Base-by-base conservation (phyloP, 2,329 filamentous ascomycete species). In the Paracamarosporium sp. region DNA sequence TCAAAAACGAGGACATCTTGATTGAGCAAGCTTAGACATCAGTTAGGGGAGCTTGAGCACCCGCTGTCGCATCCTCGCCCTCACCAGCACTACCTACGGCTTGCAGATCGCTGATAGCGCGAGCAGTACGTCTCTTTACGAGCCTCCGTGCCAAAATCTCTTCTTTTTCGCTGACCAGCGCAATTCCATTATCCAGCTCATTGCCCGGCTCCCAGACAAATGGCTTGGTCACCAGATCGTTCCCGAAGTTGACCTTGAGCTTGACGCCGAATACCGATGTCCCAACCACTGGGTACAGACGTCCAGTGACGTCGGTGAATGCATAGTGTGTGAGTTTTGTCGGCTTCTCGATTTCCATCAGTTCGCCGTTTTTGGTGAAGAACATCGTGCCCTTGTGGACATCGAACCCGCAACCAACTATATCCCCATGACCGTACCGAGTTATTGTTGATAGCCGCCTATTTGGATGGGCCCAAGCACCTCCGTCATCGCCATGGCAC, bases 361-460 rank as follows among this genome's bases (percentile, higher is more conserved):
- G 27, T 28, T 47, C 44, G n/a, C 44, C 44, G 44, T 47, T 47
- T 11, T 47, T 47, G n/a, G 44, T 47, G 27, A 47, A 33, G 28
- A 47, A 47, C 9, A 47, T 33, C 4, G 5, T 31, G 17, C 24
- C 44, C 22, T 33, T 47, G n/a, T 33, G 27, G 17, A 47, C 44
- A 11, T 47, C 44, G 28, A 47, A n/a, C 3, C 44, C 44, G n/a
- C 44, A 47, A 11, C 44, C 44, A 7, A 47, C 8, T 9, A 28
- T 28, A 22, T 47, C 44, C 6, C n/a, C 44, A 9, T 47, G 28
- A 28, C 27, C 44, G 44, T 47, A 47, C 22, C 44, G 44, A 11
- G 8, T 8, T 13, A 22, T 11, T n/a, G 33, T 35, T 11, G 11
- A 33, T 15, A n/a, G 1, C 5, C 30, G 9, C 6, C 17, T 20